Conservation (phyloP, 352 stramenopile species). For the Globisporangium cylindrosporum region DNA sequence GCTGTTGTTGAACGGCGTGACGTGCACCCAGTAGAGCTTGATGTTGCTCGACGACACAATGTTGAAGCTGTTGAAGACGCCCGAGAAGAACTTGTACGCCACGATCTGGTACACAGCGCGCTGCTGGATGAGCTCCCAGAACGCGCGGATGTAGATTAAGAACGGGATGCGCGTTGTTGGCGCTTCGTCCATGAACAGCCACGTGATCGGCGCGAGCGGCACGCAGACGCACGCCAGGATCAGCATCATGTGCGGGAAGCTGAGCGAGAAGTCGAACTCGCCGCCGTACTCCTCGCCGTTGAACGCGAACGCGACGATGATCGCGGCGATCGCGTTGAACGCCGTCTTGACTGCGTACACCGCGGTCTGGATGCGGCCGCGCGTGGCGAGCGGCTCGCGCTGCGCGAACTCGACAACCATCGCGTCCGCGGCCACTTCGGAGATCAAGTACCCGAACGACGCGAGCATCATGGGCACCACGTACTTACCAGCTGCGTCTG, state of each 20-base stretch:
- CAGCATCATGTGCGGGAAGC: slow-evolving; percentile 50
- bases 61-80: slow-evolving; percentile 63
- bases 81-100: slow-evolving; percentile 65
- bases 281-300: slow-evolving; percentile 57
- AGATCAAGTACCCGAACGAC: slow-evolving; percentile 60
- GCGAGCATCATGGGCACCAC: slow-evolving; percentile 73
- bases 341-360: slow-evolving; percentile 55
- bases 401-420: slow-evolving; percentile 62
- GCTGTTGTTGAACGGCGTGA: slow-evolving; percentile 53
- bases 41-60: slow-evolving; percentile 52
- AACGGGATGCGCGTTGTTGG: slow-evolving; percentile 11
- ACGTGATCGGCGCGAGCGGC: slow-evolving; percentile 28
- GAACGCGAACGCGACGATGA: slow-evolving; percentile 45
- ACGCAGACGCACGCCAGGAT: slow-evolving; percentile 33
- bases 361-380: slow-evolving; percentile 51
- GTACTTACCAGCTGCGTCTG: slow-evolving; percentile 40
- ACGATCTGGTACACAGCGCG: slow-evolving; percentile 59
- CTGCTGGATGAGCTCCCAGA: slow-evolving; percentile 59
- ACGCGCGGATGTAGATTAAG: slow-evolving; percentile 33
- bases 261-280: slow-evolving; percentile 49
- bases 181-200: slow-evolving; percentile 24
- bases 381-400: slow-evolving; percentile 41
- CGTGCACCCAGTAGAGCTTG: slow-evolving; percentile 54
- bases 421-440: slow-evolving; percentile 56
- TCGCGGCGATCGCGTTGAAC: slow-evolving; percentile 40